Base-by-base conservation (phyloP, 192 early-diverging fungal species). In the Chytriomyces sp. region DNA sequence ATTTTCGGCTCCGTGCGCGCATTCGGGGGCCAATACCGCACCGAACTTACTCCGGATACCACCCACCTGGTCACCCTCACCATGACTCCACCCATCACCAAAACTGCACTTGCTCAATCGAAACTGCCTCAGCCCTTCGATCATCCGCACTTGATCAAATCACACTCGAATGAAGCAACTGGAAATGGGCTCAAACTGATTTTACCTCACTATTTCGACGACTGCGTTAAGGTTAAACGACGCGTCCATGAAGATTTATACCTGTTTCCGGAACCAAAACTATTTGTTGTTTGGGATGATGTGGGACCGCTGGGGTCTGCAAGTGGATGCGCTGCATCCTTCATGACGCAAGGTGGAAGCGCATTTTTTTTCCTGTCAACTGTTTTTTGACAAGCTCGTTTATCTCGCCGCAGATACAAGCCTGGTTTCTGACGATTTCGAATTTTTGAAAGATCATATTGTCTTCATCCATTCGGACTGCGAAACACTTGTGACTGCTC, bases 141-240 rank as follows among this genome's bases (percentile, higher is more conserved):
- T n/a, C 13, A 57, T 57, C 35, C 64, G 44, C 26, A 18, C 48
- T 68, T 16, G 24, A 53, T 50, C 7, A n/a, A 24, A 35, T 35
- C 35, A 35, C 0, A 1, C 18, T 7, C 9, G 20, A 63, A 20
- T 68, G 81, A 73, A 23, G 7, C 11, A 3, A 73, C 28, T 46
- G 82, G 80, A 64, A 53, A 89, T 44, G 84, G 81, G n/a, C 85
- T 92, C 48, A 86, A 79, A 62, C 61, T 89, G 13, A 82, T 94
- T 65, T 77, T 94, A 43, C 92, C 92, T 49, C 90, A 93, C 63
- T 94, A 91, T 88, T 91, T 94, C 77, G 86, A 92, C 50, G 86
- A 88, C 50, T 89, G 88, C 67, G 79, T 91, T 35, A 88, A 86
- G 53, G 62, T 93, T 45, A 81, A 82, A 57, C 68, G 83, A 35